phyloP scores from a whole-genome alignment of 257 asterid genomes.

The Sherardia arvensis region DNA sequence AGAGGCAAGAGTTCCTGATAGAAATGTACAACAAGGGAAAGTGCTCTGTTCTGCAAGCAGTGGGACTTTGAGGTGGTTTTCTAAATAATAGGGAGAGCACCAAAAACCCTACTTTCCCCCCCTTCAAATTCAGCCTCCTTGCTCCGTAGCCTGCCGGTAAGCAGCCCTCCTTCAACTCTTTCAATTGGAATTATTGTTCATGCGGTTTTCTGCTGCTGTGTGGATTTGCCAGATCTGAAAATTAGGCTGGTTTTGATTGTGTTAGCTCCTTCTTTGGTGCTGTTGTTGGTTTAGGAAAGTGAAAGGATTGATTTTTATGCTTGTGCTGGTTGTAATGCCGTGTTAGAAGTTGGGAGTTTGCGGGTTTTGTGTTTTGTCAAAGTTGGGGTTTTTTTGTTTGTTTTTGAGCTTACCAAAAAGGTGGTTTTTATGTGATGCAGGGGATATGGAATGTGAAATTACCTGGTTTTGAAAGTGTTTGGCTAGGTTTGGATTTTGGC shows the following conservation, averaged over 20 bases:
- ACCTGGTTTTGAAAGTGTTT: neutral
- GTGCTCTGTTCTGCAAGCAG: slow-evolving; percentile 8
- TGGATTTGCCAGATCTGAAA: slow-evolving; percentile 12
- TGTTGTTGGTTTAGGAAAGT: neutral
- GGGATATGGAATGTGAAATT: neutral
- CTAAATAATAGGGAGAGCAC: neutral
- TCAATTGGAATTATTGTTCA: slow-evolving; percentile 5
- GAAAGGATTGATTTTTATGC: neutral
- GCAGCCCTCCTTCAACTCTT: slow-evolving; percentile 5
- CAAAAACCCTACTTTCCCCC: slow-evolving; percentile 15
- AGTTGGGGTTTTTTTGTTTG: neutral
- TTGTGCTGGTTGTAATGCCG: neutral
- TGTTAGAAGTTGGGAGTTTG: neutral
- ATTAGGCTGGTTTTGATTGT: slow-evolving; percentile 3
- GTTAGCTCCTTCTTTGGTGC: neutral
- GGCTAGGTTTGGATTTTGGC: neutral
- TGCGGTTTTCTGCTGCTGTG: slow-evolving; percentile 1
- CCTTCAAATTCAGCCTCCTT: neutral
- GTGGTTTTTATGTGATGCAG: too few species aligned
- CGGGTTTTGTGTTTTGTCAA: neutral
- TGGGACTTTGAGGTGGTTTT: slow-evolving; percentile 10
- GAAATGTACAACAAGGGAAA: slow-evolving; percentile 3
- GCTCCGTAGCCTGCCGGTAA: neutral
- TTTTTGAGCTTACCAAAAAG: too few species aligned
- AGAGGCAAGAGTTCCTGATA: neutral